Percentiles rank a stretch among this genome's conserved stretches.
These are phyloP conservation scores for Colletotrichum agaves DNA, from an alignment of 2,329 filamentous ascomycete genomes.

Conservation along the genomic window DNA sequence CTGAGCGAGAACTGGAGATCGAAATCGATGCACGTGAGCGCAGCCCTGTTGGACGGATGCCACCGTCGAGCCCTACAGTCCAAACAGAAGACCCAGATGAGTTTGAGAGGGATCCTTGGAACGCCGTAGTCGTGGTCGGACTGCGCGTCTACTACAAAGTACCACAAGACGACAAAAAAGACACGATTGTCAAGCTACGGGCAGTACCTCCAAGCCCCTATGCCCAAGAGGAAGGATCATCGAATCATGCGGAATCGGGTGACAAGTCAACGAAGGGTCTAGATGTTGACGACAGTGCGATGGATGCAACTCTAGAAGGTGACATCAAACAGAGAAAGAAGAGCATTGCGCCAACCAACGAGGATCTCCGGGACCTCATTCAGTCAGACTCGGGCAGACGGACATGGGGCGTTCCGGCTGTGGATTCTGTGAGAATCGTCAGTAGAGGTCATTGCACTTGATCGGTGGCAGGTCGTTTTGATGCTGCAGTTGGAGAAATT, in stretches of 20 bases:
- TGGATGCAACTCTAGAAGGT: conserved; percentile 55
- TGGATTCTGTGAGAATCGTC: background rate
- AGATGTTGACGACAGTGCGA: conserved; percentile 59
- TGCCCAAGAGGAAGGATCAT: conserved; percentile 36
- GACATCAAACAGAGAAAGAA: conserved; percentile 47
- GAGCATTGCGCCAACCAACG: conserved; percentile 44
- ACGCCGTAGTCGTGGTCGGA: conserved; percentile 64
- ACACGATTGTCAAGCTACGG: conserved; percentile 50
- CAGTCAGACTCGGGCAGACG: background rate
- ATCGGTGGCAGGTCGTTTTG: background rate
- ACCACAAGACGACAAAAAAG: conserved; percentile 44
- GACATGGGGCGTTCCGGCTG: background rate
- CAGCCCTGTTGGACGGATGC: conserved; percentile 29
- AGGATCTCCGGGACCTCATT: conserved; percentile 15
- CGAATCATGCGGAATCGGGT: conserved; percentile 33
- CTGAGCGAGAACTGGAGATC: conserved; percentile 52
- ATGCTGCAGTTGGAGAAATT: background rate
- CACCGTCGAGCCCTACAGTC: conserved; percentile 23
- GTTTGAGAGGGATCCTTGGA: conserved; percentile 65
- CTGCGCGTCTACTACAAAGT: conserved; percentile 65
- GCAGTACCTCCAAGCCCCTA: conserved; percentile 53
- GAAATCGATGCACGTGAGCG: conserved; percentile 28
- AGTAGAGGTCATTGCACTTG: background rate
- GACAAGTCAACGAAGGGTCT: conserved; percentile 47
- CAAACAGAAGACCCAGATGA: conserved; percentile 61